Percentiles rank a stretch among this genome's conserved stretches.
These are phyloP conservation scores for Penicillium angulare DNA, from an alignment of 495 filamentous ascomycete genomes.

Conservation along the genomic window DNA sequence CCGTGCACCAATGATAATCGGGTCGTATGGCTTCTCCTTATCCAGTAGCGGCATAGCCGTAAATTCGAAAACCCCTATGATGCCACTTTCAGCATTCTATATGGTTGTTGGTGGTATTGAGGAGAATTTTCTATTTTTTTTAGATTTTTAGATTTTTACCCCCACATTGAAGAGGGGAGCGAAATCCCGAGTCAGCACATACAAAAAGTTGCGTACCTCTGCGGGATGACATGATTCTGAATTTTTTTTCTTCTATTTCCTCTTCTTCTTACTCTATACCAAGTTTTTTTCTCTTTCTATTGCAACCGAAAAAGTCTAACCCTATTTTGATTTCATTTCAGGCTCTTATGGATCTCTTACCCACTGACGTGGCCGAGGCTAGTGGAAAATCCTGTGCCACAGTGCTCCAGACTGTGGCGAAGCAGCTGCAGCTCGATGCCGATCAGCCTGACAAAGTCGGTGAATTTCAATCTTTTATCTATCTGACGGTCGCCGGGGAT, in stretches of 20 bases:
- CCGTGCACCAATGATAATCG: conserved; percentile 26
- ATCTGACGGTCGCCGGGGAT: conserved; percentile 14
- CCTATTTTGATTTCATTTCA: too few relatives aligned
- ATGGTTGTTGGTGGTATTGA: conserved; percentile 12
- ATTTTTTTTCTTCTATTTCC: conserved; percentile 2
- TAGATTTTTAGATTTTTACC: conserved; percentile 1
- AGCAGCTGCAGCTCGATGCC: conserved; percentile 36
- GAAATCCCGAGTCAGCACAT: conserved; percentile 12
- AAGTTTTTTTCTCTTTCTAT: conserved; percentile 5
- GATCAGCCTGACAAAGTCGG: conserved; percentile 23
- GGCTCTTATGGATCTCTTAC: conserved; percentile 13
- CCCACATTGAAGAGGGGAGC: conserved; percentile 1
- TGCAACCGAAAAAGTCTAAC: neutral
- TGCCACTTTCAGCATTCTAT: conserved; percentile 21
- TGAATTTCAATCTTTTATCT: conserved; percentile 26
- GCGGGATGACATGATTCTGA: neutral
- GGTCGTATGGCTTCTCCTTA: conserved; percentile 12
- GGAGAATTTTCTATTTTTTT: neutral
- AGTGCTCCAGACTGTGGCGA: conserved; percentile 42
- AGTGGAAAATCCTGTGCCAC: conserved; percentile 27
- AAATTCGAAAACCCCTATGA: conserved; percentile 27
- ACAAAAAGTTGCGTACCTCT: neutral
- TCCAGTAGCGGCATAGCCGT: conserved; percentile 27
- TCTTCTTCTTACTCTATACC: too few relatives aligned
- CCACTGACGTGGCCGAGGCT: conserved; percentile 30